Evolutionary conservation across 768 basidiomycete species (phyloP), one percentile per base, ranked within the genome.

Genomic region (Lactifluus pinguis): DNA sequence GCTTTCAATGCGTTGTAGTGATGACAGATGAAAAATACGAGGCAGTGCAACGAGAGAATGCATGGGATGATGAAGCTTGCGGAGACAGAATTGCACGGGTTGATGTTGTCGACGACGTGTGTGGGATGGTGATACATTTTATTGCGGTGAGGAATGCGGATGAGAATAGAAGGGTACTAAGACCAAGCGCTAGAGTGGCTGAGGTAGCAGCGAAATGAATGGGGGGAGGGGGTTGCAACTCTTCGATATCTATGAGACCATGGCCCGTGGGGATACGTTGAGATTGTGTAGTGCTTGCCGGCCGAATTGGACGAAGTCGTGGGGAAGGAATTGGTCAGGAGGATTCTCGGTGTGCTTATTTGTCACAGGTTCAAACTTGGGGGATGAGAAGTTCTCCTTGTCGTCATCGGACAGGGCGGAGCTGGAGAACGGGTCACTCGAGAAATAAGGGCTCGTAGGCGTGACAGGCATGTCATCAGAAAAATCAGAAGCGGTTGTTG

Each of bases 391-490:
- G 68, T 92, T 92, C 76, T 92, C 89, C 79, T 92, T 92, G 73
- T 90, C 86, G 63, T 84, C 83, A 55, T 85, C 84, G 47, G 81
- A 78, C 72, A 80, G 74, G 69, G 82, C 81, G 3, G 80, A 76
- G 66, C 86, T 83, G 59, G 83, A 84, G 68, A 83, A 79, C 13
- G 67, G 74, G 73, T 76, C 75, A 62, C 72, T 71, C 13, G 73
- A 76, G 67, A 81, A 83, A 15, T 77, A 75, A 4, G 89, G 88
- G 45, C 86, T 90, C 51, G 85, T 82, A 5, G 90, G 90, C 13
- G 90, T 92, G 66, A 83, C 75, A 11, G 90, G 90, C 80, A 90
- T 88, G 68, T 92, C 89, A 66, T 91, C 89, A 44, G 88, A 89
- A 62, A 79, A 68, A 69, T 91, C 89, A 19, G 89, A 91, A 42